Evolutionary conservation across 2,329 filamentous ascomycete genomes (phyloP), one percentile per base, ranked within the genome.

Genomic region (Penicillium hesseltinei): DNA sequence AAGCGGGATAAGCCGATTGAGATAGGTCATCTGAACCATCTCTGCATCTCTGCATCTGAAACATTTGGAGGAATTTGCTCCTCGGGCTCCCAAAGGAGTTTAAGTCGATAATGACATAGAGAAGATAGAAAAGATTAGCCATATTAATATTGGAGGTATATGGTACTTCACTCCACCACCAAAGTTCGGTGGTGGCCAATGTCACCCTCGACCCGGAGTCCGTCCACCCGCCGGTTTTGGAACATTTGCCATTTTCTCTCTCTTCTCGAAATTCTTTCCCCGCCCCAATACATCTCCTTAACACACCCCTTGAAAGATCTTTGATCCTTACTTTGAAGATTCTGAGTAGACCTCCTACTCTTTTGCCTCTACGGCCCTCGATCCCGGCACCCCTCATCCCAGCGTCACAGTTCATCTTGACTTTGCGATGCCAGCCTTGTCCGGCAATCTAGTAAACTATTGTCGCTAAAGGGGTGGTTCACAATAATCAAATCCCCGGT

Each of bases 371-470:
- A 57, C 58, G 58, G 58, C 51, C 36, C 58, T 60, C 51, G 51
- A 51, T 57, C 43, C 35, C 54, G 46, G 45, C 35, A 44, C 40
- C 38, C 23, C 55, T 49, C 25, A 51, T 49, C 23, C 50, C 42
- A 33, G 31, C 56, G 46, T 52, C 54, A 47, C 53, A 46, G 19
- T n/a, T n/a, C 19, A 33, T 33, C 21, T 59, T 61, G 23, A 54
- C 17, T 55, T 54, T 66, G 69, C 67, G 56, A 71, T 71, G 69
- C 62, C 56, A 64, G 62, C 56, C 52, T 60, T 60, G 62, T 63
- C 59, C 61, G 58, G 63, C 60, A 56, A 58, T 40, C 61, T 58
- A 59, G 52, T 60, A 40, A 54, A 62, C 60, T 56, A 53, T 57
- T 61, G 51, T 59, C 56, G 56, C 52, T 65, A 64, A 62, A 58